A percentile compares a stretch with the other conserved stretches of the same genome.
These are phyloP conservation scores for Gastrolobium villosum DNA, from an alignment of 306 rosid species.

Conservation along the genomic window DNA sequence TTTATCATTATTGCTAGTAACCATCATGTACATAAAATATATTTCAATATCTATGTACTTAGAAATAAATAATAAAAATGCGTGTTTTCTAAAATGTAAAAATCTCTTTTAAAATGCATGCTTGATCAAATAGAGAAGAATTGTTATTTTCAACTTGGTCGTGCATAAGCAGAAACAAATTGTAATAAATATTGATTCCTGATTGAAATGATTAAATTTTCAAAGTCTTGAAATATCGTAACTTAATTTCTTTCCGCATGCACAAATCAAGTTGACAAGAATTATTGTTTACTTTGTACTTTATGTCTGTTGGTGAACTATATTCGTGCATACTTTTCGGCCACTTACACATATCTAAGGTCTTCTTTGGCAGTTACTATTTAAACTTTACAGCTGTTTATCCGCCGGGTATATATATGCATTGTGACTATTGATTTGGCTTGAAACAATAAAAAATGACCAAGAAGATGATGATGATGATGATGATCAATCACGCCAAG, in stretches of 20 bases:
- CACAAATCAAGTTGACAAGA: not conserved
- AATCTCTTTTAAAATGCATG: not conserved
- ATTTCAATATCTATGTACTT: not conserved
- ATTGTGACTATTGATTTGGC: not conserved
- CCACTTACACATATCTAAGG: not conserved
- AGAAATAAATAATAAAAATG: not conserved
- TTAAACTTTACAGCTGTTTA: slow-evolving; percentile 3
- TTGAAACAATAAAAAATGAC: not conserved
- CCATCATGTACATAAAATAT: not conserved
- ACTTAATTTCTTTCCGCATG: not conserved
- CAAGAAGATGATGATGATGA: not conserved
- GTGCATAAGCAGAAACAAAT: not conserved
- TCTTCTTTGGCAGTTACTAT: slow-evolving; percentile 1
- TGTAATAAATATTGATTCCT: not conserved
- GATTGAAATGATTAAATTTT: not conserved
- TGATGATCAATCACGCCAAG: slow-evolving; percentile 13
- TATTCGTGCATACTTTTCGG: slow-evolving; percentile 38
- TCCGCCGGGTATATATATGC: not conserved
- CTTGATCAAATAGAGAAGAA: not conserved
- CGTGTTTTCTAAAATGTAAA: not conserved
- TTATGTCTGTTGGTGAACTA: not conserved
- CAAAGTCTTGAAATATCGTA: not conserved
- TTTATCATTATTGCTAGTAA: not conserved
- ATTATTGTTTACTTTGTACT: not conserved
- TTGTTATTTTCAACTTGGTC: slow-evolving; percentile 7